Base-by-base conservation (phyloP, 2,329 filamentous ascomycete species). In the Colletotrichum sp. region DNA sequence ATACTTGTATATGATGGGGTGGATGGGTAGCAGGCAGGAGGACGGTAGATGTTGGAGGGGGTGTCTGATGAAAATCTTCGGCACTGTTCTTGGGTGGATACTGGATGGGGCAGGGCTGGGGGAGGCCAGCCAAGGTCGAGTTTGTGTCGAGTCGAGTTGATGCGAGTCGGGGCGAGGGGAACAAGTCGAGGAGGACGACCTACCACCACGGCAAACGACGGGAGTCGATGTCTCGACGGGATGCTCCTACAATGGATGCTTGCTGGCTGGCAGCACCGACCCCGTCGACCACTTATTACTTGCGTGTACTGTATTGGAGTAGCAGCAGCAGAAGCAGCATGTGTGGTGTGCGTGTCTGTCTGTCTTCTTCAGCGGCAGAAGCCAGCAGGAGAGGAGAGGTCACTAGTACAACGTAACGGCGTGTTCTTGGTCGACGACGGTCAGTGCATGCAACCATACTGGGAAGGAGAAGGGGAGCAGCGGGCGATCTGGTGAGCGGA, bases 1-100 rank as follows among this genome's bases (percentile, higher is more conserved):
- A 85, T 86, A 87, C 86, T 88, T 88, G 86, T 88, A 86, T 85
- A 82, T 84, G 84, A 84, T 83, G 80, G 78, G 68, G 79, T 84
- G 82, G 85, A 85, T 76, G 73, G 64, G 65, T 68, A 73, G 73
- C 26, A 73, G 59, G 73, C 26, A 73, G 59, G 73, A 76, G 63
- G 82, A 86, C 86, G 86, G 86, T 84, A 87, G 85, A 85, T 87
- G 83, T 80, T 86, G 85, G 86, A 87, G 86, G 86, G 85, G 83
- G 85, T 86, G 85, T 85, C 85, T 87, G 83, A 83, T 85, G 84
- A 86, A 85, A 85, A 84, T 80, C 83, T 83, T 86, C 87, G 87
- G 88, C 85, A 89, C 84, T 88, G 86, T 85, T 81, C 83, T 84
- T 84, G 83, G 85, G 85, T 85, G 84, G 85, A 83, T 84, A 84